These are phyloP conservation scores for Boletus sp. DNA, from an alignment of 768 basidiomycete species.

Conservation along the genomic window DNA sequence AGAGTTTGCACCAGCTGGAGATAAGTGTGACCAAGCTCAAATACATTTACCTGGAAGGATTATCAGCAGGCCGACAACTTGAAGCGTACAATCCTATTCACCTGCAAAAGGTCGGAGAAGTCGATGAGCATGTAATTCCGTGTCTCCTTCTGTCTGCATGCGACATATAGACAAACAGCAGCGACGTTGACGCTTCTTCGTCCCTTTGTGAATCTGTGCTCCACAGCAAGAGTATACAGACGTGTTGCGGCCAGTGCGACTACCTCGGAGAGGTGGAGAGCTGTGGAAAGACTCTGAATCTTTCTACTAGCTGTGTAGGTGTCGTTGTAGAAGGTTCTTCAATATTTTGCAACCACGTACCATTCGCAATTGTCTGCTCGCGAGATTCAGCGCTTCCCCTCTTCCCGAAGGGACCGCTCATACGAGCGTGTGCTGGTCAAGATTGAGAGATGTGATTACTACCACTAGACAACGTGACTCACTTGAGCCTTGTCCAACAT, in stretches of 20 bases:
- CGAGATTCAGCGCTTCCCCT: conserved; percentile 77
- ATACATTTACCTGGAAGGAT: conserved; percentile 81
- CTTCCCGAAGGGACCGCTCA: conserved; percentile 81
- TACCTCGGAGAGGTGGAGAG: conserved; percentile 74
- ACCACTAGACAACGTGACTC: conserved; percentile 32
- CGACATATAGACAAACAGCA: conserved; percentile 93
- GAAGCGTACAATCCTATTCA: conserved; percentile 26
- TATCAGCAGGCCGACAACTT: neutral
- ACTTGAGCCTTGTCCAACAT: conserved; percentile 91
- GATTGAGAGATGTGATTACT: neutral
- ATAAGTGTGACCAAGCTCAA: conserved; percentile 94
- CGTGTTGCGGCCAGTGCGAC: conserved; percentile 81
- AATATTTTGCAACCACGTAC: conserved; percentile 38
- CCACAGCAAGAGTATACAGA: conserved; percentile 90
- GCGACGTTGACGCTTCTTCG: conserved; percentile 90
- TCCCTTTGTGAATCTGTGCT: conserved; percentile 93
- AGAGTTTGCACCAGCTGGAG: conserved; percentile 90
- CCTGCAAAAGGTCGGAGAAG: conserved; percentile 95
- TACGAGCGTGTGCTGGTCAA: conserved; percentile 68
- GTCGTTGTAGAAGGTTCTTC: neutral
- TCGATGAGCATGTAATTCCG: conserved; percentile 97
- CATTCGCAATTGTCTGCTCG: conserved; percentile 90
- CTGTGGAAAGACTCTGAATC: conserved; percentile 79
- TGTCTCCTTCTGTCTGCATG: conserved; percentile 88
- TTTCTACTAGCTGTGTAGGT: conserved; percentile 63